Percentiles rank a stretch among this genome's conserved stretches.
phyloP scores from a whole-genome alignment of 257 asterid genomes.

The Lycium barbarum region DNA sequence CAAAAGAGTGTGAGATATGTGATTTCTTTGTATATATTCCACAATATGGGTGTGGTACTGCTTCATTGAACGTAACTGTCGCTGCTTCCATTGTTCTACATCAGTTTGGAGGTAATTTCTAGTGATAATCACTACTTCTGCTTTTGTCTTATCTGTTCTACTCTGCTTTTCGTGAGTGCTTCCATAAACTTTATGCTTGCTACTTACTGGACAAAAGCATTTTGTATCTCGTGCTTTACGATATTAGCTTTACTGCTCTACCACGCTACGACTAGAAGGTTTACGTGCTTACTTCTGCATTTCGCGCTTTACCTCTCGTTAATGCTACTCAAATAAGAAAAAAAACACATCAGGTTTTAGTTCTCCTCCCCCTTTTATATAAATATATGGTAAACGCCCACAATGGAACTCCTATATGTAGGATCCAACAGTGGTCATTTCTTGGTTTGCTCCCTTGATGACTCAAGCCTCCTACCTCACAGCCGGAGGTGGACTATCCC shows the following conservation, averaged over 20 bases:
- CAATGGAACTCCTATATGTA: not conserved
- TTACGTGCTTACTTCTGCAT: not conserved
- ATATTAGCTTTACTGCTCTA: slow-evolving; percentile 11
- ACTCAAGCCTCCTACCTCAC: not conserved
- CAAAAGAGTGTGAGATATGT: slow-evolving; percentile 92
- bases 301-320: not conserved
- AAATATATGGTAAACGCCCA: slow-evolving; percentile 11
- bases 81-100: slow-evolving; percentile 95
- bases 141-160: not conserved
- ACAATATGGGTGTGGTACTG: slow-evolving; percentile 95
- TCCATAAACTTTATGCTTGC: not conserved
- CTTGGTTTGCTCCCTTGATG: not conserved
- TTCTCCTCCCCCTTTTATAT: not conserved
- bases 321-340: not conserved
- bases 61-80: slow-evolving; percentile 90
- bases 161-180: not conserved
- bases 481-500: not conserved
- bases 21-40: slow-evolving; percentile 95
- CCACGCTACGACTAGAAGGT: not conserved
- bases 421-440: not conserved
- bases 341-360: not conserved
- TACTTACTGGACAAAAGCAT: not conserved
- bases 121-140: not conserved
- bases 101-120: slow-evolving; percentile 80
- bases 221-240: not conserved